phyloP scores from a whole-genome alignment of 306 rosid genomes.

The Carpinus viminea region DNA sequence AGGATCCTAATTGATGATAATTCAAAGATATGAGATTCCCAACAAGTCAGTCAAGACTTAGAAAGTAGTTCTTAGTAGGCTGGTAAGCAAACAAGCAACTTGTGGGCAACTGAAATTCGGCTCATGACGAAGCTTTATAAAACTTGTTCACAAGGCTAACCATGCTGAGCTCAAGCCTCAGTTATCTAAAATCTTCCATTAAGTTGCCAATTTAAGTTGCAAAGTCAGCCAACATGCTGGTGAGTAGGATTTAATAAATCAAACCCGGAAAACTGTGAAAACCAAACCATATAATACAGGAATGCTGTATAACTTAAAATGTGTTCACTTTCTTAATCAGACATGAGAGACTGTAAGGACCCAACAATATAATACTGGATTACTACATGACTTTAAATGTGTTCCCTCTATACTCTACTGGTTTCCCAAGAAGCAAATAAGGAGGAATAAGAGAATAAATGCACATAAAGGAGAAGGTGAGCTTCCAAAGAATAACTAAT shows the following conservation, averaged over 20 bases:
- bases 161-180: neutral
- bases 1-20: slow-evolving; percentile 36
- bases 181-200: neutral
- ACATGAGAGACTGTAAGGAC: neutral
- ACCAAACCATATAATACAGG: neutral
- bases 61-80: slow-evolving; percentile 17
- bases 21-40: slow-evolving; percentile 8
- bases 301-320: neutral
- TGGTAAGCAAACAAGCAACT: slow-evolving; percentile 23
- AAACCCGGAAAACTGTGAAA: slow-evolving; percentile 14
- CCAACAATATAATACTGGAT: neutral
- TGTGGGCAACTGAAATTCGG: neutral
- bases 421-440: neutral
- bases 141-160: neutral
- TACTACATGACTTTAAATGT: too few species aligned
- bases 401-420: neutral
- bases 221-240: slow-evolving; percentile 6
- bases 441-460: slow-evolving; percentile 4
- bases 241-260: slow-evolving; percentile 9
- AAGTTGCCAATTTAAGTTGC: neutral
- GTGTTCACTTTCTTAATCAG: neutral
- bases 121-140: slow-evolving; percentile 29
- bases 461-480: neutral
- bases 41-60: neutral
- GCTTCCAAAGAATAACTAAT: neutral